phyloP scores from a whole-genome alignment of 1,284 basidiomycete species.

The Leccinum angustisporum region DNA sequence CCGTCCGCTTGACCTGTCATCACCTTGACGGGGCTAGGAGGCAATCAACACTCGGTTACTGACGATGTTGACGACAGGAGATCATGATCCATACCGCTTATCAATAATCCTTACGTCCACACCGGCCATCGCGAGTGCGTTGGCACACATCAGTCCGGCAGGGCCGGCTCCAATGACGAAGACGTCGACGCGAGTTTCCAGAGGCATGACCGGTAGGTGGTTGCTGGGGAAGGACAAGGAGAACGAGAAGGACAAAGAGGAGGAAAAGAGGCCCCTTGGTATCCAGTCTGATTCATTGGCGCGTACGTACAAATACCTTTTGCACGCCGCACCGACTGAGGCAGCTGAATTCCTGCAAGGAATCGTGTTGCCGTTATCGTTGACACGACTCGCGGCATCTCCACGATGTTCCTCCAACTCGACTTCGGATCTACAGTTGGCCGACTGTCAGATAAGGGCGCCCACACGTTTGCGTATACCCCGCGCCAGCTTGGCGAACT shows the following conservation, averaged over 20 bases:
- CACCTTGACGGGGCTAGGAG: not conserved
- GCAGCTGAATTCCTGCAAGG: not conserved
- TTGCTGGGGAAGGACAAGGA: not conserved
- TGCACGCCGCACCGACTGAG: not conserved
- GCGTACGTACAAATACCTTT: not conserved
- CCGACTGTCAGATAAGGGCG: not conserved
- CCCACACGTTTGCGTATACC: not conserved
- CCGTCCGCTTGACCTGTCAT: not conserved
- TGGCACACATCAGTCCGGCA: not conserved
- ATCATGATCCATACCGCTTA: not conserved
- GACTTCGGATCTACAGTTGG: not conserved
- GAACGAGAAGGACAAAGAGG: not conserved
- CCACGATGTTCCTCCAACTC: not conserved
- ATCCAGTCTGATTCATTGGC: not conserved
- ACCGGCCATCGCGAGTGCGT: not conserved
- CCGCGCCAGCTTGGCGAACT: not conserved
- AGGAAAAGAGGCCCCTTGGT: not conserved
- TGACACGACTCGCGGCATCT: not conserved
- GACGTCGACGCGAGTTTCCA: slow-evolving; percentile 44
- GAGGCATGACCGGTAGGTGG: slow-evolving; percentile 4
- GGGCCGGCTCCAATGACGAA: not conserved
- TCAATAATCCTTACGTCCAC: not conserved
- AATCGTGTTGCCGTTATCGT: not conserved
- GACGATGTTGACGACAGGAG: not conserved
- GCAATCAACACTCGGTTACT: not conserved